Evolutionary conservation across 2,329 filamentous ascomycete species (phyloP).

Genomic region (Ophiostoma tasmaniense): DNA sequence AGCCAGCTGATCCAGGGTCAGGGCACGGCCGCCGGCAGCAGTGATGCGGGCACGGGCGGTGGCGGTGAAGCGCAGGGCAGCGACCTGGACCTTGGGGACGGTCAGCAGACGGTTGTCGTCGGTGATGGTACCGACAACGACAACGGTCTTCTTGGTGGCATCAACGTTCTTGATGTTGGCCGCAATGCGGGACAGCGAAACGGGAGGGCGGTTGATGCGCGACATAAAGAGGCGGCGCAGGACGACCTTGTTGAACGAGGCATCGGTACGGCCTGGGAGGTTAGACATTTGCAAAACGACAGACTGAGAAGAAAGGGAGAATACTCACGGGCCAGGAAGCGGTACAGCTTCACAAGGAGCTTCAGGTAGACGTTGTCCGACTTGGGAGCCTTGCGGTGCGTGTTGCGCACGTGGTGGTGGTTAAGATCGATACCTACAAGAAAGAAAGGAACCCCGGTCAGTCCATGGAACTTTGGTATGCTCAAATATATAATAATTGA

Average conservation of each 20-base stretch:
- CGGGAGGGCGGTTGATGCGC: conserved; percentile 92
- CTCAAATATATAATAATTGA: conserved; percentile 37
- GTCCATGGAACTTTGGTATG: conserved; percentile 52
- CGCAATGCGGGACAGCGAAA: conserved; percentile 87
- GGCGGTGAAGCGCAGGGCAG: conserved; percentile 92
- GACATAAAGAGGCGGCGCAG: conserved; percentile 97
- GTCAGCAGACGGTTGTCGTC: conserved; percentile 92
- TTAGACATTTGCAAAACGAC: not conserved
- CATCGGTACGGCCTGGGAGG: conserved; percentile 71
- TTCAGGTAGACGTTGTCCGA: conserved; percentile 97
- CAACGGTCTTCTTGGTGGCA: conserved; percentile 73
- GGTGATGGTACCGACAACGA: conserved; percentile 90
- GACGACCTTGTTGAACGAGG: conserved; percentile 97
- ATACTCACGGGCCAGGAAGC: conserved; percentile 85
- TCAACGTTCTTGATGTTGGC: conserved; percentile 56
- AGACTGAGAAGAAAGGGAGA: conserved; percentile 9
- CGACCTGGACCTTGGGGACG: conserved; percentile 86
- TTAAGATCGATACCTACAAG: conserved; percentile 63
- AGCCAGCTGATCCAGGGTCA: conserved; percentile 96
- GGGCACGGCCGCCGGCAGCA: conserved; percentile 86
- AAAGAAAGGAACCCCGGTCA: conserved; percentile 38
- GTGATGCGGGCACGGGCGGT: conserved; percentile 89
- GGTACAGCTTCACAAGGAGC: conserved; percentile 96
- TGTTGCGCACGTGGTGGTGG: conserved; percentile 59
- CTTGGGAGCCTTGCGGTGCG: conserved; percentile 91